Evolutionary conservation across 305 asterid species (phyloP).

Genomic region (Fraxinus greggii): DNA sequence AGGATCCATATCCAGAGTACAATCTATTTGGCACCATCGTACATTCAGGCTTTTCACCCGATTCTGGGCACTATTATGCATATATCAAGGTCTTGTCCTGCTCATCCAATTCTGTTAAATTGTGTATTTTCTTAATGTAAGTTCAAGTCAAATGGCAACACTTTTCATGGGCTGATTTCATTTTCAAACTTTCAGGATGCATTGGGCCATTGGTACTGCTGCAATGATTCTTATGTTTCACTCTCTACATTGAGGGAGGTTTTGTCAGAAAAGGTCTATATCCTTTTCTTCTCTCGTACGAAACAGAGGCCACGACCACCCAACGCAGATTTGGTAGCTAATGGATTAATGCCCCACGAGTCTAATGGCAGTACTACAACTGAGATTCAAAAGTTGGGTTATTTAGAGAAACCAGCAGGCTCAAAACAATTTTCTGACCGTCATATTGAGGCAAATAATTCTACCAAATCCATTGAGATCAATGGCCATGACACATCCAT

Average conservation of each 20-base stretch:
- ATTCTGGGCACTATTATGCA: conserved; percentile 92
- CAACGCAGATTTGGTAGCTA: conserved; percentile 45
- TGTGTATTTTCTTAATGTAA: conserved; percentile 15
- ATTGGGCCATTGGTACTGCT: conserved; percentile 87
- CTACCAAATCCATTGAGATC: conserved; percentile 17
- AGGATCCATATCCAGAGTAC: conserved; percentile 90
- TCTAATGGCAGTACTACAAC: conserved; percentile 54
- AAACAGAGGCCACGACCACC: conserved; percentile 68
- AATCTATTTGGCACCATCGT: conserved; percentile 91
- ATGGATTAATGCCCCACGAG: conserved; percentile 59
- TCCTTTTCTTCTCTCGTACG: conserved; percentile 87
- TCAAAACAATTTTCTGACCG: conserved; percentile 33
- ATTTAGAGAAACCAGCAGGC: conserved; percentile 36
- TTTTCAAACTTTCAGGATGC: conserved; percentile 61
- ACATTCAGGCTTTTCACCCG: conserved; percentile 94
- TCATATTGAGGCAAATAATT: conserved; percentile 33
- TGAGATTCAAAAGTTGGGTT: conserved; percentile 33
- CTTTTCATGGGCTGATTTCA: conserved; percentile 18
- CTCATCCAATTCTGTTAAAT: conserved; percentile 21
- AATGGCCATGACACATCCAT: conserved; percentile 31
- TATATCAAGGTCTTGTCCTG: conserved; percentile 72
- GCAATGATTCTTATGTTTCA: conserved; percentile 85
- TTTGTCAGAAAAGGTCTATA: conserved; percentile 90
- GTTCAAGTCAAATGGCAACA: conserved; percentile 11
- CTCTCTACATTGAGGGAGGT: conserved; percentile 76